Conservation (phyloP, 2,329 filamentous ascomycete genomes). For the Ascochyta viciae-villosae region DNA sequence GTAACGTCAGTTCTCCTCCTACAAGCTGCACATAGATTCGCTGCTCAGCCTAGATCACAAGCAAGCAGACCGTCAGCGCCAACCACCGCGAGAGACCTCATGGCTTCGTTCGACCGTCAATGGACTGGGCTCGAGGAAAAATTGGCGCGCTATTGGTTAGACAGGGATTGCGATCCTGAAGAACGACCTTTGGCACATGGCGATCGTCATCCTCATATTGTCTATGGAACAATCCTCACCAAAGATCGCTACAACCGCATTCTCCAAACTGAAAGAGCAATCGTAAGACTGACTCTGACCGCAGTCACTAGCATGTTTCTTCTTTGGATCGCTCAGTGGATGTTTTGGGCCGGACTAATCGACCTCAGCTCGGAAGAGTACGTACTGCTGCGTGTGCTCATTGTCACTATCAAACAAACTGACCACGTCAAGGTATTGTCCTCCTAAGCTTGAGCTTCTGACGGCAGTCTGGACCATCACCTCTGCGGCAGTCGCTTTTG, state of each 20-base stretch:
- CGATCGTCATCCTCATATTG: not conserved
- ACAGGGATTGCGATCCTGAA: constrained; percentile 13
- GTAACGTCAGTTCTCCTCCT: constrained; percentile 15
- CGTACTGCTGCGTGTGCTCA: constrained; percentile 12
- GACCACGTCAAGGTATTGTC: no score
- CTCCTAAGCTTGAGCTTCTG: no score
- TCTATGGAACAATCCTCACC: constrained; percentile 26
- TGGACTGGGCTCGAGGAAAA: constrained; percentile 13
- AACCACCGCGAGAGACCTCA: constrained; percentile 10
- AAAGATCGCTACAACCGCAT: not conserved
- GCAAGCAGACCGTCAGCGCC: not conserved
- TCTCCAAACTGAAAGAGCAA: not conserved
- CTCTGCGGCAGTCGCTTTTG: no score
- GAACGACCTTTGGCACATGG: constrained; percentile 12
- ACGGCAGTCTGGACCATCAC: no score
- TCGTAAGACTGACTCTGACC: not conserved
- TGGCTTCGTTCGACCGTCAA: constrained; percentile 1
- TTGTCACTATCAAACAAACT: no score
- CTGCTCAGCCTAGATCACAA: not conserved
- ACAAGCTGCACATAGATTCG: constrained; percentile 1
- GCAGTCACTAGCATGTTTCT: constrained; percentile 19
- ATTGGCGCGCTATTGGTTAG: constrained; percentile 9
- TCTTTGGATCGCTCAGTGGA: constrained; percentile 39
- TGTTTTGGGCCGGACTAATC: constrained; percentile 42
- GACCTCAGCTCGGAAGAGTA: constrained; percentile 33